These are phyloP conservation scores for Fusarium nematophilum DNA, from an alignment of 2,329 filamentous ascomycete species.

Conservation along the genomic window DNA sequence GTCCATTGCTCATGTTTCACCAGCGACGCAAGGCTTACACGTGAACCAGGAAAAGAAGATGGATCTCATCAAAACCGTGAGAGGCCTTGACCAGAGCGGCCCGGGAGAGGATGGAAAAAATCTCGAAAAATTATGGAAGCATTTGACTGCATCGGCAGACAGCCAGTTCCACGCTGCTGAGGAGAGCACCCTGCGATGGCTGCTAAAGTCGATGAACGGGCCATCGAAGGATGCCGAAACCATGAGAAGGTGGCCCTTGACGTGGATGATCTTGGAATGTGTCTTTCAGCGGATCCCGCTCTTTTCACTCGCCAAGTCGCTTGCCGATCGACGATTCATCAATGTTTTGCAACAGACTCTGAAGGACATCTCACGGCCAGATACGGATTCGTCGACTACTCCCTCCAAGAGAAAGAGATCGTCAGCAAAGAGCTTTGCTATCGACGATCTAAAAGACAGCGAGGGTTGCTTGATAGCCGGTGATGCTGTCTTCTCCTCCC, in stretches of 20 bases:
- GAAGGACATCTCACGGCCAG: constrained; percentile 62
- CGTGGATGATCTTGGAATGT: constrained; percentile 71
- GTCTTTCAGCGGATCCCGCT: constrained; percentile 74
- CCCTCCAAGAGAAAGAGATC: constrained; percentile 61
- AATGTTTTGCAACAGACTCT: constrained; percentile 73
- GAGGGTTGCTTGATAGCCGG: constrained; percentile 59
- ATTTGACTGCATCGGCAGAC: constrained; percentile 56
- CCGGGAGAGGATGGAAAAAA: constrained; percentile 58
- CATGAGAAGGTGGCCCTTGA: constrained; percentile 65
- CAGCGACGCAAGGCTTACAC: constrained; percentile 34
- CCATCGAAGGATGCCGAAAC: constrained; percentile 60
- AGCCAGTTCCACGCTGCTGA: constrained; percentile 64
- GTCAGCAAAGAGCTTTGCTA: constrained; percentile 50
- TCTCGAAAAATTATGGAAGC: constrained; percentile 61
- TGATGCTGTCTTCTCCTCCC: constrained; percentile 59
- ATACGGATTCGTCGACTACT: constrained; percentile 40
- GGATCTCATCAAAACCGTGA: constrained; percentile 63
- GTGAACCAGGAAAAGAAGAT: constrained; percentile 45
- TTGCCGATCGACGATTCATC: constrained; percentile 77
- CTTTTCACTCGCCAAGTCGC: constrained; percentile 75
- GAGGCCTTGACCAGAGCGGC: constrained; percentile 65
- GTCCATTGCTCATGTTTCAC: neutral
- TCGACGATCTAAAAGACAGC: constrained; percentile 53
- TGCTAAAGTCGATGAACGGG: constrained; percentile 71
- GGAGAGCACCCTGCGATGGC: constrained; percentile 69